Conservation (phyloP, 371 early-diverging fungal genomes). For the Mucor irregularis region DNA sequence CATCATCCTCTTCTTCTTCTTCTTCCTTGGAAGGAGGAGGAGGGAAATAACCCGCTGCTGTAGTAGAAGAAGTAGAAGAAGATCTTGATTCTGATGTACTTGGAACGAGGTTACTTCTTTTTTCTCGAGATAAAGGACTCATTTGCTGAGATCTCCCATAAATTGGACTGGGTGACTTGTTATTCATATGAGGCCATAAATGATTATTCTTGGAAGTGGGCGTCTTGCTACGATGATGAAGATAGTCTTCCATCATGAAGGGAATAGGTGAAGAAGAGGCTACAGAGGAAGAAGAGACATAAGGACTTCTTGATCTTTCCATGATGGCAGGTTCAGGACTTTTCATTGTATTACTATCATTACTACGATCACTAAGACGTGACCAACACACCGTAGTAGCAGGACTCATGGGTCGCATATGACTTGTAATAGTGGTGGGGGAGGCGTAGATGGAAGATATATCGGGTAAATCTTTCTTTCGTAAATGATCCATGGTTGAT, state of each 20-base stretch:
- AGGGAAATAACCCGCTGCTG: no score
- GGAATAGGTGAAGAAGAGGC: not conserved
- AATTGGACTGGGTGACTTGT: conserved; percentile 1
- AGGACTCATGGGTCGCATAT: conserved; percentile 8
- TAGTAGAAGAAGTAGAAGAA: no score
- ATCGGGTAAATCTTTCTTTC: conserved; percentile 51
- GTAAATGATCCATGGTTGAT: conserved; percentile 52
- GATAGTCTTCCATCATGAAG: not conserved
- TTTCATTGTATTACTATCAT: conserved; percentile 5
- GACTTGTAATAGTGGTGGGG: conserved; percentile 14
- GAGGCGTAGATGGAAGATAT: conserved; percentile 39
- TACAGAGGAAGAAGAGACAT: not conserved
- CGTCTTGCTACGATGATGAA: not conserved
- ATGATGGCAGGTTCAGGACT: not conserved
- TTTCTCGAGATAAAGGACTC: not conserved
- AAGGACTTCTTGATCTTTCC: conserved; percentile 21
- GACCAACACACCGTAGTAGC: conserved; percentile 34
- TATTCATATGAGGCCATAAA: not conserved
- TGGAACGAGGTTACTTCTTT: not conserved
- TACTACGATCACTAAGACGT: conserved; percentile 37
- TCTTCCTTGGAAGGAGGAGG: no score
- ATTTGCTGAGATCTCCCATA: conserved; percentile 6
- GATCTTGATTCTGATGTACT: conserved; percentile 2
- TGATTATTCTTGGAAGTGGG: not conserved
- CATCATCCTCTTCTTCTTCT: conserved; percentile 14